phyloP scores from a whole-genome alignment of 257 asterid species.

The Ajuga chamaepitys region DNA sequence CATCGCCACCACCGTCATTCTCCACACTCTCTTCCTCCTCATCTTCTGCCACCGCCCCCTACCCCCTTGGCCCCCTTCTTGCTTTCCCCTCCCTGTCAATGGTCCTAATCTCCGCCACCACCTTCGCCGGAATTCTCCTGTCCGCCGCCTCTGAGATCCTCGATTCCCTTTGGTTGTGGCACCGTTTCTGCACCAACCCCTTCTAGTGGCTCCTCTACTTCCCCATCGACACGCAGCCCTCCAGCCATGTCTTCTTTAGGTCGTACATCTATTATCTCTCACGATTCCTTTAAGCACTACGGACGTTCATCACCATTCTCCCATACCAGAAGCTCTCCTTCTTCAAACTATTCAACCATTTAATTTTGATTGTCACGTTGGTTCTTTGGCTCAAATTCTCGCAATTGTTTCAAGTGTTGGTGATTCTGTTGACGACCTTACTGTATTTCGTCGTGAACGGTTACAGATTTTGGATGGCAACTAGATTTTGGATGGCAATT shows the following conservation, averaged over 20 bases:
- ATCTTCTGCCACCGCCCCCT: slow-evolving; percentile 39
- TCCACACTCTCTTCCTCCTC: slow-evolving; percentile 39
- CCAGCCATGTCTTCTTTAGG: slow-evolving; percentile 84
- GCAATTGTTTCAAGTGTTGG: slow-evolving; percentile 66
- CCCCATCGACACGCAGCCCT: slow-evolving; percentile 75
- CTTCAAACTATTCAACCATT: slow-evolving; percentile 51
- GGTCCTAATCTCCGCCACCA: slow-evolving; percentile 58
- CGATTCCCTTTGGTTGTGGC: slow-evolving; percentile 71
- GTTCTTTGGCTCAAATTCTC: slow-evolving; percentile 79
- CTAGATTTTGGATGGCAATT: too few relatives aligned
- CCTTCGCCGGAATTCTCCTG: slow-evolving; percentile 55
- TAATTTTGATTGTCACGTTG: slow-evolving; percentile 52
- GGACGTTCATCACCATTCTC: slow-evolving; percentile 36
- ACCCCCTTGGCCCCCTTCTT: slow-evolving; percentile 63
- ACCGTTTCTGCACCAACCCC: slow-evolving; percentile 45
- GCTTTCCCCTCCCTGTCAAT: slow-evolving; percentile 62
- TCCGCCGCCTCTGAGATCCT: slow-evolving; percentile 73
- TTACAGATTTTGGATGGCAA: slow-evolving; percentile 81
- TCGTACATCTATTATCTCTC: slow-evolving; percentile 65
- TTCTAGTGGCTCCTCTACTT: slow-evolving; percentile 72
- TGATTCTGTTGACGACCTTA: slow-evolving; percentile 46
- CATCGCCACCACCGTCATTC: slow-evolving; percentile 27
- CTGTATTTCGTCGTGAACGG: slow-evolving; percentile 59
- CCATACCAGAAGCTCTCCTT: slow-evolving; percentile 33
- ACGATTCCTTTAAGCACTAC: slow-evolving; percentile 56